Conservation (phyloP, 345 rosid species). For the Hibiscus mutabilis region DNA sequence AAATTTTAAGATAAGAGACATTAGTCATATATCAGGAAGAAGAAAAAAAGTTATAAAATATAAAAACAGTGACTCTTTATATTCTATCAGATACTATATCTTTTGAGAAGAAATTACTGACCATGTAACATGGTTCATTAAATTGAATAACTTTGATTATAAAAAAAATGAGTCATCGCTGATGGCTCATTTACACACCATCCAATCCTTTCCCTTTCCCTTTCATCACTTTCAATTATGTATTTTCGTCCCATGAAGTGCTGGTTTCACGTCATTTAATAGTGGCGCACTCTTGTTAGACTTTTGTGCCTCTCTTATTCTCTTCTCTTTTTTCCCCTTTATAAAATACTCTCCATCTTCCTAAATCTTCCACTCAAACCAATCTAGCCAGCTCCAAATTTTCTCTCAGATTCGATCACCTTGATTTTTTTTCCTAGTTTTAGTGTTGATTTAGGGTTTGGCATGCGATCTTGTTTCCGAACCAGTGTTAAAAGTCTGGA, state of each 20-base stretch:
- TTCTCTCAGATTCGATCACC: not conserved
- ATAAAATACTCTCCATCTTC: not conserved
- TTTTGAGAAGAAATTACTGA: too few species aligned
- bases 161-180: too few species aligned
- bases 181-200: not conserved
- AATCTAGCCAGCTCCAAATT: not conserved
- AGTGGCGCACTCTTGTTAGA: constrained; percentile 1
- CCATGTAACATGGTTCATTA: too few species aligned
- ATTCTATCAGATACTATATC: too few species aligned
- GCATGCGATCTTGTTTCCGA: not conserved
- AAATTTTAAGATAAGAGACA: too few species aligned
- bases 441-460: not conserved
- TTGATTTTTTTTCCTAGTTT: not conserved
- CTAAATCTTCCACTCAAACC: not conserved
- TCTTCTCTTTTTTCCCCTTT: not conserved
- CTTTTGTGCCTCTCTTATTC: not conserved
- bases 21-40: too few species aligned
- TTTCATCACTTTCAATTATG: not conserved
- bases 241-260: not conserved
- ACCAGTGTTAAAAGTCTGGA: constrained; percentile 8
- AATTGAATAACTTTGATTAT: too few species aligned
- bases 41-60: too few species aligned
- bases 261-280: not conserved
- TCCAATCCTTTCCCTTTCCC: not conserved
- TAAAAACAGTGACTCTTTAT: too few species aligned